Percentiles rank a stretch among this genome's conserved stretches.
Conservation (phyloP, 495 filamentous ascomycete genomes). For the Penicillium riverlandense region DNA sequence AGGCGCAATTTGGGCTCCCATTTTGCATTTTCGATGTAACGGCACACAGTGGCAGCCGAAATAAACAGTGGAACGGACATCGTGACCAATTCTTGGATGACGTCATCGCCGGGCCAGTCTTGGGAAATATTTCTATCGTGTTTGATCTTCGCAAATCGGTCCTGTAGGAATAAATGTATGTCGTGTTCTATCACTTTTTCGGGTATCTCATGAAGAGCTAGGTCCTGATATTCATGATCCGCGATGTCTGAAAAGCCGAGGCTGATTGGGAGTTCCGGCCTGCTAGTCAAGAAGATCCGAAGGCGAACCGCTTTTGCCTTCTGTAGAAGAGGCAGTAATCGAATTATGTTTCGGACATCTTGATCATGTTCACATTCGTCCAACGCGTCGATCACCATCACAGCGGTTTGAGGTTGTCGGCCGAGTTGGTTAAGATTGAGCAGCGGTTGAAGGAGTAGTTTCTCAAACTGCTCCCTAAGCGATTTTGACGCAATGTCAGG, state of each 20-base stretch:
- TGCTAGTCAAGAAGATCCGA: constrained; percentile 26
- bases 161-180: constrained; percentile 14
- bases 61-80: constrained; percentile 28
- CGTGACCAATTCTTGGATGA: constrained; percentile 5
- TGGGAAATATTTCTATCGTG: constrained; percentile 3
- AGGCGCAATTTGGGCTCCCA: constrained; percentile 3
- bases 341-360: constrained; percentile 28
- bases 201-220: constrained; percentile 5
- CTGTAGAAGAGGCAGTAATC: constrained; percentile 15
- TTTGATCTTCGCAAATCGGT: constrained; percentile 10
- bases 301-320: constrained; percentile 3
- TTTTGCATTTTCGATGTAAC: constrained; percentile 12
- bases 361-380: constrained; percentile 40
- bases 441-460: constrained; percentile 38
- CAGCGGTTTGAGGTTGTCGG: not conserved
- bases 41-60: constrained; percentile 21
- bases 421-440: not conserved
- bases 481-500: constrained; percentile 21
- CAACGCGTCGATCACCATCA: constrained; percentile 44
- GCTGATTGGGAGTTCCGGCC: constrained; percentile 38
- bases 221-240: not conserved
- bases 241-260: constrained; percentile 15
- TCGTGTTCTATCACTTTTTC: constrained; percentile 18
- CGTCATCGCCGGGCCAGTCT: constrained; percentile 35
- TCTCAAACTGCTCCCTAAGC: constrained; percentile 36